A percentile compares a stretch with the other conserved stretches of the same genome.
phyloP scores from a whole-genome alignment of 805 yeast species.

The Saccharomycopsis amapae region DNA sequence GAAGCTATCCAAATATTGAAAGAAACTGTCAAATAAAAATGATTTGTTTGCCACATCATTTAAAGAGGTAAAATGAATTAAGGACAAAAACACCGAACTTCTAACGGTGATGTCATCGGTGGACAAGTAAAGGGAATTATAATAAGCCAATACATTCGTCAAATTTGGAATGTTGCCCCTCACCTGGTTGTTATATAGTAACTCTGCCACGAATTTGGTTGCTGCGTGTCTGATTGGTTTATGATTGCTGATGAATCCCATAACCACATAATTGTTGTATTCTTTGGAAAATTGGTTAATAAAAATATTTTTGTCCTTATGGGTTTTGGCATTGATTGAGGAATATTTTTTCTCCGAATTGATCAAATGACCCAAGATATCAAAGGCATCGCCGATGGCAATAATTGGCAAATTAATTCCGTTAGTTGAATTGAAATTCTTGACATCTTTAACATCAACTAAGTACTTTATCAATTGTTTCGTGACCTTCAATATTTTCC shows the following conservation, averaged over 20 bases:
- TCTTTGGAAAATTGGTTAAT: slow-evolving; percentile 20
- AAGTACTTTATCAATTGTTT: slow-evolving; percentile 16
- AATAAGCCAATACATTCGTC: slow-evolving; percentile 22
- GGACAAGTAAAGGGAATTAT: slow-evolving; percentile 20
- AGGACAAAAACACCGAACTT: slow-evolving; percentile 28
- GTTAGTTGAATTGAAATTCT: slow-evolving; percentile 11
- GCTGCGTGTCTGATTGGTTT: slow-evolving; percentile 24
- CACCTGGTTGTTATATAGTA: slow-evolving; percentile 23
- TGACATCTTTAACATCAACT: slow-evolving; percentile 13
- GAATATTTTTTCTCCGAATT: slow-evolving; percentile 14
- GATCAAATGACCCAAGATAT: slow-evolving; percentile 12
- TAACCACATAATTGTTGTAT: slow-evolving; percentile 12
- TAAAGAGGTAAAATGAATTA: slow-evolving; percentile 30
- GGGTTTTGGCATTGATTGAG: slow-evolving; percentile 10
- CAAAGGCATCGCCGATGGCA: slow-evolving; percentile 18
- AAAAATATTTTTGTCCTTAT: slow-evolving; percentile 17
- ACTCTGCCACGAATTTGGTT: slow-evolving; percentile 32
- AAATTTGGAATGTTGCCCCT: slow-evolving; percentile 22
- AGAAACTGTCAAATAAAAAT: slow-evolving; percentile 27
- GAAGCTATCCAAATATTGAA: slow-evolving; percentile 25
- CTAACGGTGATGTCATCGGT: slow-evolving; percentile 29
- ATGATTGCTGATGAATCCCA: slow-evolving; percentile 21
- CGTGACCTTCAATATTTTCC: slow-evolving; percentile 14
- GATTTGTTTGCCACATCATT: slow-evolving; percentile 25
- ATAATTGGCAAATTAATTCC: slow-evolving; percentile 17